A percentile compares a stretch with the other conserved stretches of the same genome.
Conservation (phyloP, 768 basidiomycete genomes). For the Pisolithus microcarpus region DNA sequence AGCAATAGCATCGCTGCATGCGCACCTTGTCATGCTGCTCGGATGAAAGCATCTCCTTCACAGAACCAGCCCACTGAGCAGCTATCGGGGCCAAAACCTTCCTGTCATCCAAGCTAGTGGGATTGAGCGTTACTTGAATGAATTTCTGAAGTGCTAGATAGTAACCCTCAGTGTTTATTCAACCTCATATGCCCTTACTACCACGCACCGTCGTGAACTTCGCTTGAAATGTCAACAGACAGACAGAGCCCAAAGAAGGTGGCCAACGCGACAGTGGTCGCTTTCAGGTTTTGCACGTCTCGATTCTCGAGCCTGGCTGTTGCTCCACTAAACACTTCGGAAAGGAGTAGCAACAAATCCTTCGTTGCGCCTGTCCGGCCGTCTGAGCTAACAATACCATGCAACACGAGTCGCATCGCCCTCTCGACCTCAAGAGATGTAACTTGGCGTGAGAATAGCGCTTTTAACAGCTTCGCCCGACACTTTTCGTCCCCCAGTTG, state of each 20-base stretch:
- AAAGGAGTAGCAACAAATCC: slow-evolving; percentile 34
- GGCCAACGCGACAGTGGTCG: slow-evolving; percentile 29
- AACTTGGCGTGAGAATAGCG: slow-evolving; percentile 21
- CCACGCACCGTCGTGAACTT: slow-evolving; percentile 31
- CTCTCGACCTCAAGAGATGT: slow-evolving; percentile 28
- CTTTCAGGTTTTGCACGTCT: slow-evolving; percentile 35
- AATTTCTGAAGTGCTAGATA: slow-evolving; percentile 37
- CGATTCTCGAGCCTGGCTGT: slow-evolving; percentile 17
- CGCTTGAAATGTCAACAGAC: slow-evolving; percentile 15
- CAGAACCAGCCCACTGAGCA: slow-evolving; percentile 33
- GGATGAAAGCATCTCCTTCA: slow-evolving; percentile 11
- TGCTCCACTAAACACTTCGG: slow-evolving; percentile 29
- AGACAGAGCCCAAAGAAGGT: slow-evolving; percentile 32
- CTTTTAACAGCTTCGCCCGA: slow-evolving; percentile 31
- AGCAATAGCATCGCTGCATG: background rate
- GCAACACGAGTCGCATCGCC: slow-evolving; percentile 33
- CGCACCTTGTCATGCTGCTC: slow-evolving; percentile 9
- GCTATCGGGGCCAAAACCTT: slow-evolving; percentile 34
- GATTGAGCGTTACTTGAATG: slow-evolving; percentile 34
- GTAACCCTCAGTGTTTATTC: background rate
- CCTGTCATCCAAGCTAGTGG: slow-evolving; percentile 31
- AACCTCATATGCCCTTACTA: background rate
- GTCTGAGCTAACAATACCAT: slow-evolving; percentile 23
- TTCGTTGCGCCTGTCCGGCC: slow-evolving; percentile 17
- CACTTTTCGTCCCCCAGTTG: slow-evolving; percentile 14